Base-by-base conservation (phyloP, 2,329 filamentous ascomycete genomes). In the Claviceps sp. region DNA sequence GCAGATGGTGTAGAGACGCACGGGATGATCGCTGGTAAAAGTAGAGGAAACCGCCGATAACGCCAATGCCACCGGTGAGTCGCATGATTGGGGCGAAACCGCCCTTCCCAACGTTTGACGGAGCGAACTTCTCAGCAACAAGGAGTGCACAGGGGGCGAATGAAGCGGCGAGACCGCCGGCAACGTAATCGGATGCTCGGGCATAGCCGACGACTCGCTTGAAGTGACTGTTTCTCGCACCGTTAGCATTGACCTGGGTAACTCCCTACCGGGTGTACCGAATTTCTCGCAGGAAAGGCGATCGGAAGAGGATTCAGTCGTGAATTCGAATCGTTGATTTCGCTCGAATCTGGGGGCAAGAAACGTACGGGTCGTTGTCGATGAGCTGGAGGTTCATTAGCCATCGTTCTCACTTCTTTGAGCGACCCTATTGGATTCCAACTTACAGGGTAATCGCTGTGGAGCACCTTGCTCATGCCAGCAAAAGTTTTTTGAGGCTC, bases 351-450 rank as follows among this genome's bases (percentile, higher is more conserved):
- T 16, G 36, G 37, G 22, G 16, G 4, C 37, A 14, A 34, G 44
- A 37, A 45, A 68, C 67, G 53, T 90, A 96, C 90, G 93, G 93
- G 72, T 98, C 93, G 75, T 88, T 94, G 76, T 98, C 93, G 71
- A 98, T 97, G 74, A 97, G 86, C 93, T 98, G 72, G 60, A 64
- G 64, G 56, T 53, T 54, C 46, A 52, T 62, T 57, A 60, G 54
- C 42, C 39, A 44, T 45, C 13, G 13, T 2, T 34, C 49, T 17
- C n/a, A 52, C 53, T 11, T 34, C 26, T 26, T 14, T 14, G 57
- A 60, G 62, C 56, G 56, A 54, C 51, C 34, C 57, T 58, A 56
- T 54, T 50, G 56, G 16, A 46, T 6, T 50, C 29, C 52, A 51
- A 75, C 87, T 64, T 74, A 97, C 93, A 53, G 91, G 91, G 68